Percentiles rank a stretch among this genome's conserved stretches.
These are phyloP conservation scores for Pontederia crassipes DNA, from an alignment of 176 grass and related monocot species.

Conservation along the genomic window DNA sequence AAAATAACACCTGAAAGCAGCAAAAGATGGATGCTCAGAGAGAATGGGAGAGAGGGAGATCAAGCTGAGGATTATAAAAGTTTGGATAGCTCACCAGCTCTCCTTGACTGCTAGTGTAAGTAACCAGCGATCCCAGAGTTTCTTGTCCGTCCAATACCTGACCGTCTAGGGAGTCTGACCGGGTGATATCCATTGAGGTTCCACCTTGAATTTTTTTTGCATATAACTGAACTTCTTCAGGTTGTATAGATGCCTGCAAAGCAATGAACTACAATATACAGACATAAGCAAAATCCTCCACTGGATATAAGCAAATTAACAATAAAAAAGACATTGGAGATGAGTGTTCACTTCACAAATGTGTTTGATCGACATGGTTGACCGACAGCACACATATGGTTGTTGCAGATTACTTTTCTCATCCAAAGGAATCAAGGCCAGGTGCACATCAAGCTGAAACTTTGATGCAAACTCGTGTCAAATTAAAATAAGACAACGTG, in stretches of 20 bases:
- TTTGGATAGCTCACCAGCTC: constrained; percentile 14
- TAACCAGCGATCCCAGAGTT: background rate
- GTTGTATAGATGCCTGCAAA: constrained; percentile 36
- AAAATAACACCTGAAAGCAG: constrained; percentile 7
- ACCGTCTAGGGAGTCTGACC: background rate
- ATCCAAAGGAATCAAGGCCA: constrained; percentile 46
- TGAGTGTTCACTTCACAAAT: constrained; percentile 44
- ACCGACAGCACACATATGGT: constrained; percentile 53
- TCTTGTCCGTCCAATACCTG: constrained; percentile 9
- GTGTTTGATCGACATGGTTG: constrained; percentile 44
- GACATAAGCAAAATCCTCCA: background rate
- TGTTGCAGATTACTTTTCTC: constrained; percentile 40
- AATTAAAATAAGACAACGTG: background rate
- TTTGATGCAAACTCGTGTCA: constrained; percentile 4
- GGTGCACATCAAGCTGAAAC: constrained; percentile 43
- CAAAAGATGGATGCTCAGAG: background rate
- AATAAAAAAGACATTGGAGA: constrained; percentile 5
- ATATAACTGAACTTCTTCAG: constrained; percentile 63
- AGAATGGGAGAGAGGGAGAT: no score
- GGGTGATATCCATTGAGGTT: background rate
- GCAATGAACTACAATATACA: constrained; percentile 63
- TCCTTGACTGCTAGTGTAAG: constrained; percentile 1
- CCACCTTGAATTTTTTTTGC: constrained; percentile 29
- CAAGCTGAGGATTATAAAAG: background rate
- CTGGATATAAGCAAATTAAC: background rate